A percentile compares a stretch with the other conserved stretches of the same genome.
Conservation (phyloP, 345 rosid genomes). For the Pistacia vera region DNA sequence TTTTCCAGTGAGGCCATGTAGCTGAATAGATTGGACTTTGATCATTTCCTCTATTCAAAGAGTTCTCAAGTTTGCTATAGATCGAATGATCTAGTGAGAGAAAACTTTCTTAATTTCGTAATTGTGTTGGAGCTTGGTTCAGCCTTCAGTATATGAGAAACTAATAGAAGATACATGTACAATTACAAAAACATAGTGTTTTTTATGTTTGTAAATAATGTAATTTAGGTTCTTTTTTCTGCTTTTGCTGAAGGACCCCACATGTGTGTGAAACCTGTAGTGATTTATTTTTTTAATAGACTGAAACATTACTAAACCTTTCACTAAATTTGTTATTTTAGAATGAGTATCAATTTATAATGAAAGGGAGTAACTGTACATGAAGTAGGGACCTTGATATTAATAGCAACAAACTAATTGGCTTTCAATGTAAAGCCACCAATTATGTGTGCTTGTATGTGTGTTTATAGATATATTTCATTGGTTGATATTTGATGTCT, state of each 20-base stretch:
- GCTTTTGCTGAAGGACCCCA: background rate
- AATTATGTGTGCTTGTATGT: background rate
- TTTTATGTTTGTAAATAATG: background rate
- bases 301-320: background rate
- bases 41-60: background rate
- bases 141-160: background rate
- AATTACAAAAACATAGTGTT: background rate
- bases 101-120: background rate
- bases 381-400: background rate
- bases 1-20: background rate
- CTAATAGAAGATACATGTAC: background rate
- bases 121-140: background rate
- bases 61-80: background rate
- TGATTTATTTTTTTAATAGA: background rate
- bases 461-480: background rate
- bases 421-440: background rate
- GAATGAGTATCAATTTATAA: background rate
- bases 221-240: constrained; percentile 1
- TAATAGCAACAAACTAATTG: background rate
- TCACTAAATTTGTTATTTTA: background rate
- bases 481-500: background rate
- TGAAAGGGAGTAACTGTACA: background rate
- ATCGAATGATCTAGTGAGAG: background rate
- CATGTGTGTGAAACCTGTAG: background rate
- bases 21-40: background rate